These are phyloP conservation scores for Yarrowia sp. DNA, from an alignment of 805 yeast genomes.

Conservation along the genomic window DNA sequence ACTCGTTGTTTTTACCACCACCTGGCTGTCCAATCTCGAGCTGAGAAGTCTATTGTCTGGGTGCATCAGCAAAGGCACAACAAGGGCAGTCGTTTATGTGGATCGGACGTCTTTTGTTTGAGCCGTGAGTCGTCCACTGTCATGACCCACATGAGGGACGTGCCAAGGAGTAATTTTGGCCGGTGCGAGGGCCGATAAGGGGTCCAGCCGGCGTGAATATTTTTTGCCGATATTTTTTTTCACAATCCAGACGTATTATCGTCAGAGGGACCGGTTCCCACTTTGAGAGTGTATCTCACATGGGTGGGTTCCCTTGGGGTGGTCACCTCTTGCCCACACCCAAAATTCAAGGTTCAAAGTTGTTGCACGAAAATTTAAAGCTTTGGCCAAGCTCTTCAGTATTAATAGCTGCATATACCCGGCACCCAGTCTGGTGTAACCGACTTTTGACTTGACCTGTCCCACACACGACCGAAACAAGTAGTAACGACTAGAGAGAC, in stretches of 20 bases:
- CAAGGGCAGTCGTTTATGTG: constrained; percentile 2
- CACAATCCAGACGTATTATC: too few relatives aligned
- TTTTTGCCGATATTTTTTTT: neutral
- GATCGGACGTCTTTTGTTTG: constrained; percentile 10
- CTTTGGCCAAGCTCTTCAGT: constrained; percentile 21
- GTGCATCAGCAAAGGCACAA: neutral
- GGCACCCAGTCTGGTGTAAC: neutral
- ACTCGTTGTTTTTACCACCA: too few relatives aligned
- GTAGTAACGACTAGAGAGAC: neutral
- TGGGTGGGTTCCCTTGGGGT: too few relatives aligned
- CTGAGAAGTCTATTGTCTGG: constrained; percentile 1
- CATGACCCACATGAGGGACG: constrained; percentile 1
- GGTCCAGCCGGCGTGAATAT: neutral
- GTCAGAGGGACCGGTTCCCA: too few relatives aligned
- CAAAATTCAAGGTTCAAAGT: neutral
- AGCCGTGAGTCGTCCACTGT: too few relatives aligned
- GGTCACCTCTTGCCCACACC: too few relatives aligned
- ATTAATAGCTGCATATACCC: constrained; percentile 37
- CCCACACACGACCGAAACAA: neutral
- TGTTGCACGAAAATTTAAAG: constrained; percentile 1
- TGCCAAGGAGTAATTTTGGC: neutral
- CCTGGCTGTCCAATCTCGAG: constrained; percentile 12
- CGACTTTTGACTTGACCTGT: neutral
- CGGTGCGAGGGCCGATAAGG: neutral
- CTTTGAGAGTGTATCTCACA: too few relatives aligned